A percentile compares a stretch with the other conserved stretches of the same genome.
These are phyloP conservation scores for Podosphaera aphanis DNA, from an alignment of 2,329 filamentous ascomycete species.

Conservation along the genomic window DNA sequence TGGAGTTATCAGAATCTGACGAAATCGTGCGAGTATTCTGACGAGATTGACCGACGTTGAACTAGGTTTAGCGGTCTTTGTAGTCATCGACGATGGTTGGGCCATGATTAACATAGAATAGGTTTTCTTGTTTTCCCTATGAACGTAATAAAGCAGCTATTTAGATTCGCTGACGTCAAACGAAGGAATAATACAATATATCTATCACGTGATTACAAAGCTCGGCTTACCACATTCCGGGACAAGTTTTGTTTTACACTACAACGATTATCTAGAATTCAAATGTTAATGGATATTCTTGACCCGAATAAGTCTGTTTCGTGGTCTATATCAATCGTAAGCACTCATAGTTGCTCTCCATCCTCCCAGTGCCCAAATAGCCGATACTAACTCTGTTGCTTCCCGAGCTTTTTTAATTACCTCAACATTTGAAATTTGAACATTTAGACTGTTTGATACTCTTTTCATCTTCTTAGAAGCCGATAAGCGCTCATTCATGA, in stretches of 20 bases:
- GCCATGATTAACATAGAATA: slow-evolving; percentile 8
- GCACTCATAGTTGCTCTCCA: not conserved
- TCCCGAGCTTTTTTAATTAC: not conserved
- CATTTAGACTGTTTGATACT: not conserved
- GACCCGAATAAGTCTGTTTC: too few relatives aligned
- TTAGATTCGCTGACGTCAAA: too few relatives aligned
- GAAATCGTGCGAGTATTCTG: slow-evolving; percentile 40
- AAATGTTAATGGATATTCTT: too few relatives aligned
- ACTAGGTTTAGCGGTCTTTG: slow-evolving; percentile 4
- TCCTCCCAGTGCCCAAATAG: not conserved
- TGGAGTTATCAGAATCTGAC: slow-evolving; percentile 38
- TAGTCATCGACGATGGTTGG: slow-evolving; percentile 8
- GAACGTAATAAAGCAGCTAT: too few relatives aligned
- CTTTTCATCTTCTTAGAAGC: not conserved
- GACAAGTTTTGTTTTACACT: too few relatives aligned
- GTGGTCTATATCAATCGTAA: not conserved
- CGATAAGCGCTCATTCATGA: not conserved
- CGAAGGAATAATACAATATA: too few relatives aligned
- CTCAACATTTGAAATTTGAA: not conserved
- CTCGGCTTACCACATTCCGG: too few relatives aligned
- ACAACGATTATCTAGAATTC: too few relatives aligned
- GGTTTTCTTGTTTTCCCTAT: too few relatives aligned
- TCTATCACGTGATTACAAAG: too few relatives aligned
- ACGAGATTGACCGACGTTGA: slow-evolving; percentile 25
- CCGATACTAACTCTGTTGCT: not conserved